A percentile compares a stretch with the other conserved stretches of the same genome.
Evolutionary conservation across 108 stramenopile species (phyloP).

Genomic region (Stephanodiscus triporus): DNA sequence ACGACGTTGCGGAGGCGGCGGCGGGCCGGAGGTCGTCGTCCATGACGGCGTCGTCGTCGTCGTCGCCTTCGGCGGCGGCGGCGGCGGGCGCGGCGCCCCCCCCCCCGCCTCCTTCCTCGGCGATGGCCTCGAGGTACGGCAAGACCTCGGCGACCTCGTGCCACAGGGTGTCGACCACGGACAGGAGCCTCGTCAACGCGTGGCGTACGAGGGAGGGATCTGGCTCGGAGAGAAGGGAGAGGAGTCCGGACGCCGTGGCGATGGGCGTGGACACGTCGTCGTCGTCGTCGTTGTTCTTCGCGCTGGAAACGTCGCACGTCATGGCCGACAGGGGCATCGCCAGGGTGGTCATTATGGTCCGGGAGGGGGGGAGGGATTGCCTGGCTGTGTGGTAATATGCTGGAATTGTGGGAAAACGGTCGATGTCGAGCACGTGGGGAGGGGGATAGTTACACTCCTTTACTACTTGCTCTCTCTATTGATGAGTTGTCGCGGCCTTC

Average conservation of each 20-base stretch:
- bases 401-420: too few relatives aligned
- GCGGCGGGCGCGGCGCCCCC: too few relatives aligned
- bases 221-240: slow-evolving; percentile 77
- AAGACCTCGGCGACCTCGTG: slow-evolving; percentile 85
- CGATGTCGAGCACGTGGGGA: too few relatives aligned
- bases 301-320: not conserved
- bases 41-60: not conserved
- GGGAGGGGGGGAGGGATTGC: too few relatives aligned
- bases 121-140: slow-evolving; percentile 81
- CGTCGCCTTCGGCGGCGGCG: slow-evolving; percentile 20
- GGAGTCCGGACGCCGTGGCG: slow-evolving; percentile 71
- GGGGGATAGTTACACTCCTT: too few relatives aligned
- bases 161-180: slow-evolving; percentile 80
- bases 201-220: slow-evolving; percentile 57
- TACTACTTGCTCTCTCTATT: too few relatives aligned
- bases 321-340: slow-evolving; percentile 3
- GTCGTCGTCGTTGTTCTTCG: not conserved
- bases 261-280: slow-evolving; percentile 16
- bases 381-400: too few relatives aligned
- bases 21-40: not conserved
- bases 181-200: slow-evolving; percentile 63
- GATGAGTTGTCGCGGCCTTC: not conserved
- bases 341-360: not conserved
- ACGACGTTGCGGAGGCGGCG: not conserved
- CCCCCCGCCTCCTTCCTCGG: slow-evolving; percentile 64